Percentiles rank a stretch among this genome's conserved stretches.
phyloP scores from a whole-genome alignment of 2,329 filamentous ascomycete genomes.

The Cercospora sp. region DNA sequence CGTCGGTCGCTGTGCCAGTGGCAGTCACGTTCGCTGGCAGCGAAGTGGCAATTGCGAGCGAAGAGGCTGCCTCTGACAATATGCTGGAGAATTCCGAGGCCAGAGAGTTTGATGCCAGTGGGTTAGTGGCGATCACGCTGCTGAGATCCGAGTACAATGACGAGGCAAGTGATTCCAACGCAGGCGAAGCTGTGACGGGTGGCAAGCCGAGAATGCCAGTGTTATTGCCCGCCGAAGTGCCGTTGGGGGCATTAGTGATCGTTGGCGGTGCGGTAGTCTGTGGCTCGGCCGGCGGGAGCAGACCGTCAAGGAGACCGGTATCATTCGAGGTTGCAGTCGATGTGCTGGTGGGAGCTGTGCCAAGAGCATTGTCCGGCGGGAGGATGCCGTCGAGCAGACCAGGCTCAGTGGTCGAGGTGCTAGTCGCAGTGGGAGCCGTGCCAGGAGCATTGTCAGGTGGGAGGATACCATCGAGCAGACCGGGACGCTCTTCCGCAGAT shows the following conservation, averaged over 20 bases:
- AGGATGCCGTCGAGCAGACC: constrained; percentile 4
- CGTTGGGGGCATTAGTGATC: constrained; percentile 2
- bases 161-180: constrained; percentile 35
- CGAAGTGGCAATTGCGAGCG: constrained; percentile 20
- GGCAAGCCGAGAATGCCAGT: constrained; percentile 16
- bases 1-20: constrained; percentile 16
- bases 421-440: not conserved
- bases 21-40: constrained; percentile 23
- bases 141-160: constrained; percentile 34
- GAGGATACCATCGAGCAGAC: not conserved
- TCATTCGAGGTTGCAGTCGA: not conserved
- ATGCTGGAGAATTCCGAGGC: constrained; percentile 36
- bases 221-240: constrained; percentile 22
- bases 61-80: constrained; percentile 35
- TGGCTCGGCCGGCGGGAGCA: not conserved
- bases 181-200: constrained; percentile 27
- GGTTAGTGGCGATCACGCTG: constrained; percentile 34
- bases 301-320: not conserved
- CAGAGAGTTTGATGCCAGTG: constrained; percentile 30
- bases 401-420: not conserved
- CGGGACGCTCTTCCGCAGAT: not conserved
- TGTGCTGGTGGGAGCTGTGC: not conserved
- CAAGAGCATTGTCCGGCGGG: constrained; percentile 2
- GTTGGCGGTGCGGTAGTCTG: not conserved
- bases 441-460: constrained; percentile 3